phyloP scores from a whole-genome alignment of 192 early-diverging fungal genomes.

The Paraglomus occultum region DNA sequence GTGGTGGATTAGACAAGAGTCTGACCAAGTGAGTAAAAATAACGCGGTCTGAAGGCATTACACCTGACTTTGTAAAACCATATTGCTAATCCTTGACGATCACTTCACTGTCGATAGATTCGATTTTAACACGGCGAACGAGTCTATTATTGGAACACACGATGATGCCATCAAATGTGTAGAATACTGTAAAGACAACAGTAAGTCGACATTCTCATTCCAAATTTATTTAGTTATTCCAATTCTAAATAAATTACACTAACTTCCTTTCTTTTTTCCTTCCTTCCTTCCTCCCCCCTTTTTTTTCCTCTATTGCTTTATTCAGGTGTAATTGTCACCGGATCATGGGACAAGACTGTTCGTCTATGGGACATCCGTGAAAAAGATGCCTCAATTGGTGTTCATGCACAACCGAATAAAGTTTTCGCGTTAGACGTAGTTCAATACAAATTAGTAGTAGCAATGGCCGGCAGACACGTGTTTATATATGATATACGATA shows the following conservation, averaged over 20 bases:
- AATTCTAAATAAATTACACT: neutral
- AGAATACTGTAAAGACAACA: slow-evolving; percentile 51
- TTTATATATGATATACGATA: slow-evolving; percentile 86
- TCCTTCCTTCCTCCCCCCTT: neutral
- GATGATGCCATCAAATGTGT: slow-evolving; percentile 75
- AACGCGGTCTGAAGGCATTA: too few species aligned
- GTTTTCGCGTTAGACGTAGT: slow-evolving; percentile 82
- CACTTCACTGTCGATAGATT: slow-evolving; percentile 43
- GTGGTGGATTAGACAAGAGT: slow-evolving; percentile 73
- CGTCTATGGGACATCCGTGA: slow-evolving; percentile 73
- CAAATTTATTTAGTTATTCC: neutral
- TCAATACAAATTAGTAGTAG: slow-evolving; percentile 74
- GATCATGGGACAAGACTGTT: slow-evolving; percentile 91
- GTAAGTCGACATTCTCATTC: slow-evolving; percentile 29
- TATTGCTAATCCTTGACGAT: neutral
- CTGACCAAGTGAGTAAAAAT: slow-evolving; percentile 54
- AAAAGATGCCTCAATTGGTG: slow-evolving; percentile 35
- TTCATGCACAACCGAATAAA: slow-evolving; percentile 66
- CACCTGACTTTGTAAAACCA: too few species aligned
- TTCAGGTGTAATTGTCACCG: slow-evolving; percentile 70
- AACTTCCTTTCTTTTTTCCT: neutral
- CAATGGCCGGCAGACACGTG: slow-evolving; percentile 74
- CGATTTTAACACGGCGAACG: slow-evolving; percentile 58
- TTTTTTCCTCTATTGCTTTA: neutral
- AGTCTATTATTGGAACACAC: slow-evolving; percentile 70